These are phyloP conservation scores for Patellifolia procumbens DNA, from an alignment of 179 eudicot species.

Conservation along the genomic window DNA sequence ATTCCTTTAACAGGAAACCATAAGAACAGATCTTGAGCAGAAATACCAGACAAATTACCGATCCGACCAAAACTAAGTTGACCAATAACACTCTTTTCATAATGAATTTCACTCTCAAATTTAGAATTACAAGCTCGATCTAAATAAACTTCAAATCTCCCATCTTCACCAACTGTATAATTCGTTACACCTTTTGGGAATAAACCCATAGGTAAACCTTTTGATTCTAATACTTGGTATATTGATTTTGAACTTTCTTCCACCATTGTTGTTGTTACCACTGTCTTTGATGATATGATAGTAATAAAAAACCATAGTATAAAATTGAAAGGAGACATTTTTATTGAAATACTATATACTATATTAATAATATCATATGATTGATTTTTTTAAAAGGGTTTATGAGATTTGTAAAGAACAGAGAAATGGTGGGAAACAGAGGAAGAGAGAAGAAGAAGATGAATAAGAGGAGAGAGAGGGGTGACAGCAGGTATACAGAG, in stretches of 20 bases:
- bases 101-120: conserved; percentile 72
- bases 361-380: background rate
- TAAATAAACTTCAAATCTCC: conserved; percentile 53
- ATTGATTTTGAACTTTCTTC: conserved; percentile 37
- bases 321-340: background rate
- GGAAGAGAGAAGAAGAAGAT: background rate
- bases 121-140: conserved; percentile 73
- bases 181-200: conserved; percentile 69
- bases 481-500: conserved; percentile 51
- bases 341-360: background rate
- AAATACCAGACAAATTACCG: conserved; percentile 59
- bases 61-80: conserved; percentile 53
- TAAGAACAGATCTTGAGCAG: conserved; percentile 77
- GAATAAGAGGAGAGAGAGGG: background rate
- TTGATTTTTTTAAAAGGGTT: conserved; percentile 17
- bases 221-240: conserved; percentile 53
- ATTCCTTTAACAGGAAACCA: conserved; percentile 81
- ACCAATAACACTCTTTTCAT: conserved; percentile 65
- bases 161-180: conserved; percentile 44
- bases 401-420: conserved; percentile 13
- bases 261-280: background rate
- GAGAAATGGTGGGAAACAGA: background rate
- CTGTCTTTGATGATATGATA: background rate
- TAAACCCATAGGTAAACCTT: conserved; percentile 73
- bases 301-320: background rate